Base-by-base conservation (phyloP, 345 rosid species). In the Camelina sativa region DNA sequence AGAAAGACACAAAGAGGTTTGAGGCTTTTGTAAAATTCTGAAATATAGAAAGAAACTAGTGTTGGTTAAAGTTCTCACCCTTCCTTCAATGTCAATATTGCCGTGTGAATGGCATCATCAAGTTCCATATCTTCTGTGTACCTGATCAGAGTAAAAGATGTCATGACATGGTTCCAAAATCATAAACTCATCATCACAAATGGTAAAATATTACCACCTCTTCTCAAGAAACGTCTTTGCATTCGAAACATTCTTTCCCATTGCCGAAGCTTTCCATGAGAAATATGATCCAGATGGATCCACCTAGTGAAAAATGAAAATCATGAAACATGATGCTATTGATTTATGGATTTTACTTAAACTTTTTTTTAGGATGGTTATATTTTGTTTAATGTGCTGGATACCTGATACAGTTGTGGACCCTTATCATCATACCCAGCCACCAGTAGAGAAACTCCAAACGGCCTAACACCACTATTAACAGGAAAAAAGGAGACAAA, bases 241-340 rank as follows among this genome's bases (percentile, higher is more conserved):
- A 84, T 95, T 95, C 4, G 98, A 92, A 61, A 95, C 99, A 78
- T 95, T 95, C 79, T 95, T 95, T 53, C 99, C 99, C 99, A 95
- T 92, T 13, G 98, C 99, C 2, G 97, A 95, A 60, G 99, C 99
- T 83, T 95, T 95, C 99, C 99, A 95, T 7, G 99, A 95, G 86
- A 95, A 95, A 82, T 95, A 95, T 16, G 99, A 95, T 73, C 99
- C 98, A 62, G 98, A 95, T 25, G 99, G 99, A 70, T 95, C 99
- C 67, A 95, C 98, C 99, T 95, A 72, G 16, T 59, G 25, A 35
- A 55, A 38, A 34, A 55, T 1, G 41, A 62, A 46, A 35, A 22
- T n/a, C 6, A 53, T 46, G 41, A 25, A 48, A 34, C 10, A 23
- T 35, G 16, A 47, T 37, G 50, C 17, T 50, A 47, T 11, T 7